Conservation (phyloP, 2,329 filamentous ascomycete genomes). For the Colletotrichum kahawae region DNA sequence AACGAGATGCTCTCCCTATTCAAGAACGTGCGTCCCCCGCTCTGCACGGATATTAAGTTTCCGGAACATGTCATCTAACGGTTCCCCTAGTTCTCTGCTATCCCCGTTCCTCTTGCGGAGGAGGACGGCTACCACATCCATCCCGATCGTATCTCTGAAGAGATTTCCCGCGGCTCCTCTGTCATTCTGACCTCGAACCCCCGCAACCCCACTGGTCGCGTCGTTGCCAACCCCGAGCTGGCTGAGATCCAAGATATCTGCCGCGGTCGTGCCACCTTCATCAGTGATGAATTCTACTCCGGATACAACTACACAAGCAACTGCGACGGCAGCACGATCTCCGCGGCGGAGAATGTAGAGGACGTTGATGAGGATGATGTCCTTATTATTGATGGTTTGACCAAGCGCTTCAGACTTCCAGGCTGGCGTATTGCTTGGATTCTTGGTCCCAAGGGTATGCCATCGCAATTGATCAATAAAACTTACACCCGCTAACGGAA, state of each 20-base stretch:
- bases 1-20: constrained; percentile 97
- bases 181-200: constrained; percentile 96
- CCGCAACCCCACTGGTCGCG: constrained; percentile 89
- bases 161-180: constrained; percentile 83
- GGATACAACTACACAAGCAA: constrained; percentile 95
- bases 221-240: constrained; percentile 84
- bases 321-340: constrained; percentile 90
- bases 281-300: constrained; percentile 96
- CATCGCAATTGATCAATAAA: not conserved
- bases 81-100: constrained; percentile 73
- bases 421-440: constrained; percentile 99
- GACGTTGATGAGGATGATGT: constrained; percentile 92
- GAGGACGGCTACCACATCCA: constrained; percentile 93
- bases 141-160: constrained; percentile 89
- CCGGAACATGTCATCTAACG: not conserved
- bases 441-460: constrained; percentile 77
- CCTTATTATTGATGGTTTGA: constrained; percentile 92
- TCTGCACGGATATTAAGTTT: not conserved
- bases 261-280: constrained; percentile 86
- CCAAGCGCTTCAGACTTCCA: constrained; percentile 94
- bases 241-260: constrained; percentile 93
- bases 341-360: constrained; percentile 85
- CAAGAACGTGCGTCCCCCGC: constrained; percentile 68
- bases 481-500: not conserved
- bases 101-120: constrained; percentile 83